Evolutionary conservation across 2,329 filamentous ascomycete species (phyloP).

Genomic region (Epicoccum sorghinum): DNA sequence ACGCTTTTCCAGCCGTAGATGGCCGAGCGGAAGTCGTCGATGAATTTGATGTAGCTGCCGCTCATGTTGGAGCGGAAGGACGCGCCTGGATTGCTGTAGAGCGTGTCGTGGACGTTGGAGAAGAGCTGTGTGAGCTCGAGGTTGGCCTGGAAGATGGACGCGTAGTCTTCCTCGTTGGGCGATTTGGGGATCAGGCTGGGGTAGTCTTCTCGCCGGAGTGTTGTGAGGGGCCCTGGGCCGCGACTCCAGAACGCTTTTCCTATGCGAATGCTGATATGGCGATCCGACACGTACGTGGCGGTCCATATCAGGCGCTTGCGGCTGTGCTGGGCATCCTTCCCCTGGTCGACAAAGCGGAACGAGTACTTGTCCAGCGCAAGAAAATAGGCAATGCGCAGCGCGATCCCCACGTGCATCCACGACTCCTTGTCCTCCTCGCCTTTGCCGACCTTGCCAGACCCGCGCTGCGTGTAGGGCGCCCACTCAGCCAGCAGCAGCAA

Average conservation of each 20-base stretch:
- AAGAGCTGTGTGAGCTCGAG: slow-evolving; percentile 75
- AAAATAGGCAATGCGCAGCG: slow-evolving; percentile 72
- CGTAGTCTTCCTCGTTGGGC: slow-evolving; percentile 69
- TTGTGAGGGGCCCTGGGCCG: slow-evolving; percentile 70
- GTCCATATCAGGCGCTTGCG: slow-evolving; percentile 73
- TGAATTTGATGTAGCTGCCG: slow-evolving; percentile 75
- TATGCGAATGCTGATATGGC: slow-evolving; percentile 69
- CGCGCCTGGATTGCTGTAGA: slow-evolving; percentile 73
- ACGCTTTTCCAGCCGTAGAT: slow-evolving; percentile 74
- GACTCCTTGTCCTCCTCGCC: slow-evolving; percentile 76
- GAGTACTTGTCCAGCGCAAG: slow-evolving; percentile 72
- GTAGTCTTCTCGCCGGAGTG: slow-evolving; percentile 69
- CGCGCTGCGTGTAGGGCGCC: slow-evolving; percentile 70
- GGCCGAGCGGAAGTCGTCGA: slow-evolving; percentile 73
- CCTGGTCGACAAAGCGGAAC: slow-evolving; percentile 65
- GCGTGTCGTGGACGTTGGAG: slow-evolving; percentile 74
- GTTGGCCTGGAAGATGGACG: slow-evolving; percentile 72
- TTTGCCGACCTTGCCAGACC: slow-evolving; percentile 68
- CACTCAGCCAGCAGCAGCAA: slow-evolving; percentile 74
- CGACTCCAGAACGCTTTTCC: slow-evolving; percentile 77
- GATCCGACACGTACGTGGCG: slow-evolving; percentile 49
- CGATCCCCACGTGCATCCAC: slow-evolving; percentile 78
- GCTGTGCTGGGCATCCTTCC: slow-evolving; percentile 64
- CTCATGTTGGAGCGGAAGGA: slow-evolving; percentile 73
- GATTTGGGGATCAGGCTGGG: slow-evolving; percentile 66